These are phyloP conservation scores for Scopulariopsis brevicaulis DNA, from an alignment of 2,329 filamentous ascomycete species.

Conservation along the genomic window DNA sequence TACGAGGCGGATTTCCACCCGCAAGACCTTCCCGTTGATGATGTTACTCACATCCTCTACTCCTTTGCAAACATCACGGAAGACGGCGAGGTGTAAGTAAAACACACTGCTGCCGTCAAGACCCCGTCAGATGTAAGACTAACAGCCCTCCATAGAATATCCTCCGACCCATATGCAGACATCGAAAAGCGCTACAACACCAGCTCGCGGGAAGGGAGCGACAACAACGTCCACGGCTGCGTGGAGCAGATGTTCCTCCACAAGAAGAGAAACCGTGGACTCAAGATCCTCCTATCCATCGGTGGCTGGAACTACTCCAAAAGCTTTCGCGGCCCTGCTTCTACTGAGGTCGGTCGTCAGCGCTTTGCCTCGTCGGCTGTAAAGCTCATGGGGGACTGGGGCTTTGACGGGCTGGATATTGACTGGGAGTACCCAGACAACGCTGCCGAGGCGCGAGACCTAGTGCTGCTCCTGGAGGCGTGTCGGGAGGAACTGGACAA, in stretches of 20 bases:
- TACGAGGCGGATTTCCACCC: constrained; percentile 65
- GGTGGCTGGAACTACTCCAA: constrained; percentile 71
- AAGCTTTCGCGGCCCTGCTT: constrained; percentile 54
- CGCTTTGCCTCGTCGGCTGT: constrained; percentile 60
- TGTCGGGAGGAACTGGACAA: constrained; percentile 30
- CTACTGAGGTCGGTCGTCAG: constrained; percentile 47
- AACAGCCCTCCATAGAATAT: constrained; percentile 20
- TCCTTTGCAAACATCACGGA: constrained; percentile 13
- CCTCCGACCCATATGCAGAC: constrained; percentile 54
- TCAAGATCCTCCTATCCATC: constrained; percentile 73
- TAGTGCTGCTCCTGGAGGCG: constrained; percentile 28
- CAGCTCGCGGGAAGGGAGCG: constrained; percentile 32
- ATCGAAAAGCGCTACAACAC: constrained; percentile 45
- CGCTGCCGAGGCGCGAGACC: constrained; percentile 24
- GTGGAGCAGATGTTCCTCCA: constrained; percentile 66
- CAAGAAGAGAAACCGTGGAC: constrained; percentile 63
- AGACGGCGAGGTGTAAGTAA: constrained; percentile 13
- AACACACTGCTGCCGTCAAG: background rate
- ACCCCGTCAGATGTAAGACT: background rate
- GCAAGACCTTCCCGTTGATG: constrained; percentile 51
- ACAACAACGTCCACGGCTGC: constrained; percentile 59
- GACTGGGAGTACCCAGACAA: constrained; percentile 43
- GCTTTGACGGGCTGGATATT: constrained; percentile 44
- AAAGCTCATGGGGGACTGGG: constrained; percentile 56
- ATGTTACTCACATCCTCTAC: constrained; percentile 65